These are phyloP conservation scores for Pseudogymnoascus sp. DNA, from an alignment of 2,329 filamentous ascomycete genomes.

Conservation along the genomic window DNA sequence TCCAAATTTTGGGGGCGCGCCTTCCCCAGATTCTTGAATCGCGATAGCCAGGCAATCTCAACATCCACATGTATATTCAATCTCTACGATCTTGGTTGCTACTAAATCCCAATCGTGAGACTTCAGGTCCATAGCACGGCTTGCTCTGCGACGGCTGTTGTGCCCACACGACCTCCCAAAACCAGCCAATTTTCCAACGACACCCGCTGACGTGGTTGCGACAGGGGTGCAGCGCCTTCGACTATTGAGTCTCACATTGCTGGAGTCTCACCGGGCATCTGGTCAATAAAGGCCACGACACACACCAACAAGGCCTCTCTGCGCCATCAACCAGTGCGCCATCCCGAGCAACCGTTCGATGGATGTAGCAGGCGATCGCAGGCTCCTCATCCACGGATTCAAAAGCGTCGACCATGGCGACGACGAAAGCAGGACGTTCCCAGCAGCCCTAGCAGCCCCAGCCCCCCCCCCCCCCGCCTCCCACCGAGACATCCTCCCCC, in stretches of 20 bases:
- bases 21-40: not conserved
- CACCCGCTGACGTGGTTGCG: not conserved
- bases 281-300: not conserved
- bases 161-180: not conserved
- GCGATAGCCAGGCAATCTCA: not conserved
- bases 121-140: not conserved
- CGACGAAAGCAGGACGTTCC: constrained; percentile 12
- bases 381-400: not conserved
- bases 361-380: not conserved
- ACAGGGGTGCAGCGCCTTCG: not conserved
- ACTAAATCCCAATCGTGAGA: not conserved
- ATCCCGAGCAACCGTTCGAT: not conserved
- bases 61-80: not conserved
- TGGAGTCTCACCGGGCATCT: not conserved
- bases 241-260: not conserved
- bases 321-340: not conserved
- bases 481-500: constrained; percentile 16
- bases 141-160: not conserved
- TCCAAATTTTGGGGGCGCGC: not conserved
- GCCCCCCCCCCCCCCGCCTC: not conserved
- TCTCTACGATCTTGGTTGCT: not conserved
- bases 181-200: not conserved
- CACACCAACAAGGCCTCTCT: not conserved
- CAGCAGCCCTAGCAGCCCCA: not conserved
- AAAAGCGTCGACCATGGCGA: constrained; percentile 9